Evolutionary conservation across 2,329 filamentous ascomycete genomes (phyloP).

Genomic region (Pseudocercospora musae): DNA sequence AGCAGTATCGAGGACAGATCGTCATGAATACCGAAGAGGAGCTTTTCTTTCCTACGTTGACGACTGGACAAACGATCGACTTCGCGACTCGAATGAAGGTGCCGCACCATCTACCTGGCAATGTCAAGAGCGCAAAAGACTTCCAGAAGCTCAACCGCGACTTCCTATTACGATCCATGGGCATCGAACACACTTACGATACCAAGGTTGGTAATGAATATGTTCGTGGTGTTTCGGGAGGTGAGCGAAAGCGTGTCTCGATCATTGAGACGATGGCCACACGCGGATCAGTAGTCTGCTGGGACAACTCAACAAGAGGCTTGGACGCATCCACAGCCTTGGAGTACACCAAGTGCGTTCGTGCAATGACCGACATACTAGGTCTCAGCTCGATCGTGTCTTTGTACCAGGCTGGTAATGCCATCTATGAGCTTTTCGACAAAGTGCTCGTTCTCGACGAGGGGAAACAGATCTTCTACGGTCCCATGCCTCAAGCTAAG

Average conservation of each 20-base stretch:
- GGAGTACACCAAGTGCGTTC: slow-evolving; percentile 52
- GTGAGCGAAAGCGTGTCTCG: slow-evolving; percentile 66
- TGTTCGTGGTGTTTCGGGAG: slow-evolving; percentile 64
- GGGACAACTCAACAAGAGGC: slow-evolving; percentile 66
- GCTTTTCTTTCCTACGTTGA: slow-evolving; percentile 56
- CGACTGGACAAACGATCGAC: slow-evolving; percentile 54
- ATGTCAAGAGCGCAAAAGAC: slow-evolving; percentile 39
- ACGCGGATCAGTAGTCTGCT: slow-evolving; percentile 59
- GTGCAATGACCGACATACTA: slow-evolving; percentile 61
- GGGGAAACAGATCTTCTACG: slow-evolving; percentile 65
- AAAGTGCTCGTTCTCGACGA: slow-evolving; percentile 67
- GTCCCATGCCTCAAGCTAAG: slow-evolving; percentile 55
- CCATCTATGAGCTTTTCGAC: slow-evolving; percentile 67
- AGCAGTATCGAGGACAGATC: slow-evolving; percentile 45
- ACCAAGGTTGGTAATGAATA: slow-evolving; percentile 68
- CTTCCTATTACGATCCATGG: slow-evolving; percentile 57
- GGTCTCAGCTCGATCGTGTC: slow-evolving; percentile 61
- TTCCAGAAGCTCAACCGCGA: slow-evolving; percentile 48
- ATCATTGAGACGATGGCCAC: slow-evolving; percentile 63
- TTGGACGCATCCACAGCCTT: slow-evolving; percentile 64
- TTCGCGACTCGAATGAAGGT: slow-evolving; percentile 55
- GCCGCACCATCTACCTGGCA: slow-evolving; percentile 41
- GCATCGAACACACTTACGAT: slow-evolving; percentile 57
- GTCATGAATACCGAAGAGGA: slow-evolving; percentile 49
- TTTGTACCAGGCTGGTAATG: slow-evolving; percentile 67